phyloP scores from a whole-genome alignment of 1,139 yeast species.

The Diutina neorugosa region DNA sequence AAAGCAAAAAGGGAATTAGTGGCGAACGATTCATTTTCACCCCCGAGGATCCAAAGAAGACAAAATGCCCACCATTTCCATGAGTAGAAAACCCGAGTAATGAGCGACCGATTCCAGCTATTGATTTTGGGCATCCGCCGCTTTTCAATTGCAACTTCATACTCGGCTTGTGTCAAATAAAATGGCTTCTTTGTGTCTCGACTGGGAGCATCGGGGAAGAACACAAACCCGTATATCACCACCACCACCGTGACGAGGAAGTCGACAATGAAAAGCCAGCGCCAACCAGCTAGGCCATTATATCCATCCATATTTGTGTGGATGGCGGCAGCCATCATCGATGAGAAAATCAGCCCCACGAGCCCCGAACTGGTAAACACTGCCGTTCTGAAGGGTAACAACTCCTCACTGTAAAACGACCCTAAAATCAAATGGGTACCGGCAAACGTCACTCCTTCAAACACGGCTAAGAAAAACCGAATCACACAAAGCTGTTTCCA shows the following conservation, averaged over 20 bases:
- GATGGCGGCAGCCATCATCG: constrained; percentile 25
- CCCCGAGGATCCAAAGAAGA: constrained; percentile 46
- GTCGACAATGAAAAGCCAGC: constrained; percentile 23
- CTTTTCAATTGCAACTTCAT: constrained; percentile 23
- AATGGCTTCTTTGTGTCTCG: constrained; percentile 9
- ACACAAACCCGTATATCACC: constrained; percentile 2
- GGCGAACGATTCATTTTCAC: constrained; percentile 44
- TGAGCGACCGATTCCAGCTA: constrained; percentile 29
- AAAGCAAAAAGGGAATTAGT: constrained; percentile 41
- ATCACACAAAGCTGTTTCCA: constrained; percentile 34
- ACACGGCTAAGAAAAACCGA: constrained; percentile 2
- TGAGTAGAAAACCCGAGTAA: constrained; percentile 35
- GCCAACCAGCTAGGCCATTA: constrained; percentile 24
- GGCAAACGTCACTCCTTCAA: constrained; percentile 2
- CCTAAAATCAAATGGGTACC: constrained; percentile 2
- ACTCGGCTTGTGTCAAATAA: constrained; percentile 24
- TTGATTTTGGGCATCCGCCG: constrained; percentile 23
- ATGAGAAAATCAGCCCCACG: constrained; percentile 36
- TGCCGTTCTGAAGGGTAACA: constrained; percentile 37
- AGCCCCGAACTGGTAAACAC: constrained; percentile 42
- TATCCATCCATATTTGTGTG: constrained; percentile 19
- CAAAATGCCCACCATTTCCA: constrained; percentile 54
- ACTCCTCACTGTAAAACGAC: constrained; percentile 16
- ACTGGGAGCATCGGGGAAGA: constrained; percentile 2
- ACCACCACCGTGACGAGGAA: constrained; percentile 6